Percentiles rank a stretch among this genome's conserved stretches.
phyloP scores from a whole-genome alignment of 805 yeast genomes.

The Aciculoconidium aculeatum region DNA sequence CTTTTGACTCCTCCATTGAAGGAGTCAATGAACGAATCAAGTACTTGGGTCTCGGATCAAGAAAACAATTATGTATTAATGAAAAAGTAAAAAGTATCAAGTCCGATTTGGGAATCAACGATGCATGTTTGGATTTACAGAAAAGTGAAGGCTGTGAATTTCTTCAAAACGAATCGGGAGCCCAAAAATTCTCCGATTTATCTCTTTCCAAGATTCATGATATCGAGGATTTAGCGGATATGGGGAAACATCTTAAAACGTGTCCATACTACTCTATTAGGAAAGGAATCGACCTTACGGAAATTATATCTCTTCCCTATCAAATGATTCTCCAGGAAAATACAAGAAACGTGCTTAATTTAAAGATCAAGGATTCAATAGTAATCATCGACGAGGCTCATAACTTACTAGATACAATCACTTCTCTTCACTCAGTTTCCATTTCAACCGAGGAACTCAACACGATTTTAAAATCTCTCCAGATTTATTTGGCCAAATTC shows the following conservation, averaged over 20 bases:
- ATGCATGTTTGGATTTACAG: conserved; percentile 72
- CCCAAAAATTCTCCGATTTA: conserved; percentile 45
- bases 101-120: conserved; percentile 59
- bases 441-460: conserved; percentile 47
- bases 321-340: conserved; percentile 63
- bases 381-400: conserved; percentile 92
- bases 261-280: conserved; percentile 85
- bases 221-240: conserved; percentile 66
- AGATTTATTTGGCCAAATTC: conserved; percentile 54
- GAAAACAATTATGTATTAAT: conserved; percentile 81
- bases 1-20: conserved; percentile 56
- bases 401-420: conserved; percentile 72
- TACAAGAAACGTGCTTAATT: conserved; percentile 52
- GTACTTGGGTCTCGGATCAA: conserved; percentile 70
- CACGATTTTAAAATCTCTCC: conserved; percentile 42
- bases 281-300: conserved; percentile 51
- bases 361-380: conserved; percentile 57
- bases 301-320: conserved; percentile 80
- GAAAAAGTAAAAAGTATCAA: conserved; percentile 45
- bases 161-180: conserved; percentile 18
- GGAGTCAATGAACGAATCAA: conserved; percentile 49
- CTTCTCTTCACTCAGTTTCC: conserved; percentile 58
- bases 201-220: conserved; percentile 55
- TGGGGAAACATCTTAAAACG: conserved; percentile 51
- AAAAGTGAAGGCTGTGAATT: conserved; percentile 29